Base-by-base conservation (phyloP, 1,284 basidiomycete species). In the Leccinum cinnamomeum region DNA sequence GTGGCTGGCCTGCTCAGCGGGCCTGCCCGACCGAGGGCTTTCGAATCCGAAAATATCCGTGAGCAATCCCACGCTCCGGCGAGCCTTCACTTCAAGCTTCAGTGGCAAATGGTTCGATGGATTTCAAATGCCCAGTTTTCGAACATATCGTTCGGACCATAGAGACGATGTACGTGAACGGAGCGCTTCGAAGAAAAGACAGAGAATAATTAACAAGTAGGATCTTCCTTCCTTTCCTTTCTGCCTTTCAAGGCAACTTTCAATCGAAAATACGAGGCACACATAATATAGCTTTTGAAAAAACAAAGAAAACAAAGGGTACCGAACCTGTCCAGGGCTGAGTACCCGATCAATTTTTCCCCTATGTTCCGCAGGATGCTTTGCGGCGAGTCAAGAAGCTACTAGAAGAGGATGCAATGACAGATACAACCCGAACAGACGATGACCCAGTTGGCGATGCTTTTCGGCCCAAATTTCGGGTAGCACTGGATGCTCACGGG, bases 361-460 rank as follows among this genome's bases (percentile, higher is more conserved):
- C 64, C 41, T 48, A 64, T 64, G 46, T 50, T 56, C 53, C 51
- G 11, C 57, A 20, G 14, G 30, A 55, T 35, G 53, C 30, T 53
- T 37, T 41, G 30, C 56, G 53, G 37, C 61, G 7, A 33, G 57
- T 35, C 44, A 65, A 55, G 6, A 61, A 64, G 48, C 28, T 28
- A 28, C 20, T 68, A 2, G 88, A 89, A 25, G 86, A 85, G n/a
- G 91, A 91, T 61, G 80, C 81, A n/a, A 83, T 85, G 70, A 89
- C 88, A 3, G 88, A 89, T 64, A 80, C 80, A 41, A 89, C 85
- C 12, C 83, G 83, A 57, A 91, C 89, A 3, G 91, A 93, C 56
- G 92, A 95, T 65, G 94, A 95, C 70, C 86, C 89, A 0, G 84
- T 96, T 55, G 83, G 86, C 50, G 84, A 90, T 33, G 93, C 91